Evolutionary conservation across 345 rosid genomes (phyloP), one percentile per base, ranked within the genome.

Genomic region (Garcia nutans): DNA sequence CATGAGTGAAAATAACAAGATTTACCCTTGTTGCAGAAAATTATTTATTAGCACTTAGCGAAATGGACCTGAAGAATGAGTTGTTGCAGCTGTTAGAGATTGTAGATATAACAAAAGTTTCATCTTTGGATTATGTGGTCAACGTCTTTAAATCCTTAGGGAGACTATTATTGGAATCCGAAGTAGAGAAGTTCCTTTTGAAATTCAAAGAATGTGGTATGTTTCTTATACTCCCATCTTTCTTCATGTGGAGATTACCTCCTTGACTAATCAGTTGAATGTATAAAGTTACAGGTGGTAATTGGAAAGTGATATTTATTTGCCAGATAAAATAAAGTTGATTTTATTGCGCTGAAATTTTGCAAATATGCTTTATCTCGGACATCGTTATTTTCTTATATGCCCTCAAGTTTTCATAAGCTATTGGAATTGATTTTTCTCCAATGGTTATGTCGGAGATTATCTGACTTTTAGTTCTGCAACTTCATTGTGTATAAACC

Each of bases 41-140:
- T 72, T 93, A 92, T 84, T 74, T 96, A 76, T 72, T 85, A 67
- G 97, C 98, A 50, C 86, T 96, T 44, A 85, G 92, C 67, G 88
- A 86, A 81, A 83, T 89, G 75, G 91, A 82, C 62, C 81, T 79
- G 73, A 87, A 83, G 84, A 68, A 80, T 74, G 86, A 92, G 71
- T 73, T 89, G 59, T 80, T 88, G 81, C 88, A 77, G 68, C 74
- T 93, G 60, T 82, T 92, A 78, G 92, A 92, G 60, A 60, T 56
- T 55, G 70, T 88, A 63, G 97, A 96, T 75, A 76, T 96, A 42
- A 87, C 79, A 76, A 82, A 77, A 74, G 20, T 96, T 78, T 81
- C 85, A 68, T 87, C 91, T 2, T 44, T 55, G 55, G 78, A 79
- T 67, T 73, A 83, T 75, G 56, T 83, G 70, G 64, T 65, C 60